phyloP scores from a whole-genome alignment of 208 protist species.

The Plasmodiophora brassicae region DNA sequence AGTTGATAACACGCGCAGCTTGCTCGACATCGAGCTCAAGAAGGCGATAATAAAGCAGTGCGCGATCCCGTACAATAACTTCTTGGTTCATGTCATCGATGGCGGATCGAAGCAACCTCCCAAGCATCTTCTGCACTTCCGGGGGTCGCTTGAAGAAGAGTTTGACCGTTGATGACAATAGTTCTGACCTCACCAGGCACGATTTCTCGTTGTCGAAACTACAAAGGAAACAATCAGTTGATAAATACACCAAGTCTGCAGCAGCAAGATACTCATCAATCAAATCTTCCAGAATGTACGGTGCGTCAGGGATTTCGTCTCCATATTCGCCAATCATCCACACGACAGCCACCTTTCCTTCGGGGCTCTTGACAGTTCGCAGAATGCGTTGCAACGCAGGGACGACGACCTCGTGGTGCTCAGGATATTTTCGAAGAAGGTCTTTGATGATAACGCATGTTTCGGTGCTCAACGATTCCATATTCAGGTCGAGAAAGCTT shows the following conservation, averaged over 20 bases:
- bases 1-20: not conserved
- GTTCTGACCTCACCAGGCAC: slow-evolving; percentile 65
- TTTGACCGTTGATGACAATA: slow-evolving; percentile 74
- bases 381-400: slow-evolving; percentile 15
- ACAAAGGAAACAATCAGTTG: not conserved
- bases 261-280: slow-evolving; percentile 50
- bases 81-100: slow-evolving; percentile 44
- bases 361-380: slow-evolving; percentile 27
- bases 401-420: slow-evolving; percentile 48
- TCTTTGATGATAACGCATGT: slow-evolving; percentile 71
- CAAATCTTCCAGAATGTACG: slow-evolving; percentile 79
- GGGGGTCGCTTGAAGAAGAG: slow-evolving; percentile 83
- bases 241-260: slow-evolving; percentile 4
- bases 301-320: slow-evolving; percentile 73
- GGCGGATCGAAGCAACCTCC: slow-evolving; percentile 66
- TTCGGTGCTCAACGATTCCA: slow-evolving; percentile 59
- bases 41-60: slow-evolving; percentile 31
- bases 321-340: slow-evolving; percentile 77
- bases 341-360: slow-evolving; percentile 32
- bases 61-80: slow-evolving; percentile 24
- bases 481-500: slow-evolving; percentile 63
- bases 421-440: slow-evolving; percentile 68
- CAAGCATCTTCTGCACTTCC: slow-evolving; percentile 77
- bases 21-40: not conserved
- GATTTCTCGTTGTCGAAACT: slow-evolving; percentile 55